A percentile compares a stretch with the other conserved stretches of the same genome.
phyloP scores from a whole-genome alignment of 2,329 filamentous ascomycete genomes.

The Didymella segeticola region DNA sequence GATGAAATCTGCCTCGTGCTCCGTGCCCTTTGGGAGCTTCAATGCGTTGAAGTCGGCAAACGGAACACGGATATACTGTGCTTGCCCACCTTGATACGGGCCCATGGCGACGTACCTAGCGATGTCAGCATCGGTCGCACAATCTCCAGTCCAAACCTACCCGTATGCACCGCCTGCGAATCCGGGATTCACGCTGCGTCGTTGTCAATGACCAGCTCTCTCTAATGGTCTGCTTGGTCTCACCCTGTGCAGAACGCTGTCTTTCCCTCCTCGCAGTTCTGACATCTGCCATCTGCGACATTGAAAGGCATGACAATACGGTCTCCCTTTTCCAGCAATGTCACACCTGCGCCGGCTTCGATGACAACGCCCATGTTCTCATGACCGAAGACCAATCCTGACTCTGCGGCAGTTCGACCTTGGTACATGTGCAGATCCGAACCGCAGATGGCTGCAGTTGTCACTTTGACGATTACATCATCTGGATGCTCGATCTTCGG shows the following conservation, averaged over 20 bases:
- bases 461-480: slow-evolving; percentile 70
- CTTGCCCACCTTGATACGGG: slow-evolving; percentile 63
- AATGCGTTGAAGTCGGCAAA: slow-evolving; percentile 73
- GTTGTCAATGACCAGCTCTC: not conserved
- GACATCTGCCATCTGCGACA: slow-evolving; percentile 57
- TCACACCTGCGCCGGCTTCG: slow-evolving; percentile 65
- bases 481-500: slow-evolving; percentile 69
- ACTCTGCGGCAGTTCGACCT: slow-evolving; percentile 67
- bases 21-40: slow-evolving; percentile 65
- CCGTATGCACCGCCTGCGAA: slow-evolving; percentile 67
- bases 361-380: slow-evolving; percentile 68
- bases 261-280: slow-evolving; percentile 68
- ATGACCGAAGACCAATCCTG: slow-evolving; percentile 68
- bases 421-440: slow-evolving; percentile 67
- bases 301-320: slow-evolving; percentile 71
- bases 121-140: not conserved
- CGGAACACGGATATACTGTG: slow-evolving; percentile 69
- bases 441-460: slow-evolving; percentile 66
- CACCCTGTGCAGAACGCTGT: slow-evolving; percentile 70
- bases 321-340: slow-evolving; percentile 67
- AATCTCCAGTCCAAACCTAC: slow-evolving; percentile 64
- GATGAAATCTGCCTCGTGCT: slow-evolving; percentile 67
- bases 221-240: not conserved
- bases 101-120: slow-evolving; percentile 67
- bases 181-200: slow-evolving; percentile 59